phyloP scores from a whole-genome alignment of 2,329 filamentous ascomycete genomes.

The Annulohypoxylon truncatum region DNA sequence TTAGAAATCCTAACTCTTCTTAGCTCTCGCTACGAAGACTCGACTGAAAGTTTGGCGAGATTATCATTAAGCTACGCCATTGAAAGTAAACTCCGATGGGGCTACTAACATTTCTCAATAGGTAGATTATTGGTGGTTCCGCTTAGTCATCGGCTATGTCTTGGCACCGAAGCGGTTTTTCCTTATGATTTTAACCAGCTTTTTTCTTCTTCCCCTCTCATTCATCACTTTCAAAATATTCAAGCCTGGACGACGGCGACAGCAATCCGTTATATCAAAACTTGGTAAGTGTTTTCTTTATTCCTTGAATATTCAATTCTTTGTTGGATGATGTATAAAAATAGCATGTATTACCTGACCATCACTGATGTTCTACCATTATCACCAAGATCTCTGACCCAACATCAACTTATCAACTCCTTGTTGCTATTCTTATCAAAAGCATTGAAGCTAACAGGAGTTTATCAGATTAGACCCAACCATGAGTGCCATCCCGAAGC shows the following conservation, averaged over 20 bases:
- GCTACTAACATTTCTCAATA: constrained; percentile 10
- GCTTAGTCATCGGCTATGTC: constrained; percentile 28
- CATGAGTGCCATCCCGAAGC: constrained; percentile 57
- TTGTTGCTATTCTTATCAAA: constrained; percentile 19
- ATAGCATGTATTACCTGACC: constrained; percentile 71
- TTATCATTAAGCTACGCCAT: background rate
- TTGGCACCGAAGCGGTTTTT: constrained; percentile 12
- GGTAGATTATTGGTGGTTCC: background rate
- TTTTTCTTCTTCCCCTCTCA: constrained; percentile 12
- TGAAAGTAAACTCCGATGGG: background rate
- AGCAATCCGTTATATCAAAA: background rate
- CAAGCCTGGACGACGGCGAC: background rate
- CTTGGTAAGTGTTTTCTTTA: constrained; percentile 36
- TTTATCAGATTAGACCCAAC: background rate
- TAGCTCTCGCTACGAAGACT: background rate
- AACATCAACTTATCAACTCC: constrained; percentile 43
- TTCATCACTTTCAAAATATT: background rate
- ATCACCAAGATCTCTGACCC: constrained; percentile 80
- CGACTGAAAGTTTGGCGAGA: background rate
- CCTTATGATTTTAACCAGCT: background rate
- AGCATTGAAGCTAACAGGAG: constrained; percentile 25
- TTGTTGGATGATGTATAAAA: constrained; percentile 62
- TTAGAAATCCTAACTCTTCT: background rate
- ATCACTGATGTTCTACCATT: constrained; percentile 65
- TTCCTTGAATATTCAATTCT: constrained; percentile 33